Conservation (phyloP, 2,329 filamentous ascomycete genomes). For the Pseudogymnoascus sp. region DNA sequence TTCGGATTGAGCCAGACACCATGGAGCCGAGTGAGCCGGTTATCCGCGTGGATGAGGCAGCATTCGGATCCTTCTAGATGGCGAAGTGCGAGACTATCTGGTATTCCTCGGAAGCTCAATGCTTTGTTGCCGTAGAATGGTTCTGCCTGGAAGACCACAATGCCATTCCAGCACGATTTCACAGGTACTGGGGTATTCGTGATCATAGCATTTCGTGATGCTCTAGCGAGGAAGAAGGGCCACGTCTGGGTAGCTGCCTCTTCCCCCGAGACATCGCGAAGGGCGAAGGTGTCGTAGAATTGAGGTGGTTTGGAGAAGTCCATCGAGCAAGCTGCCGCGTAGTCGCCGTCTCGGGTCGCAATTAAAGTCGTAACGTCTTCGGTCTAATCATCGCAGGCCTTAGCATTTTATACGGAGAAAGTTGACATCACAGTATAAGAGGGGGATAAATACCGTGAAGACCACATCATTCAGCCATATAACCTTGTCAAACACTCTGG, state of each 20-base stretch:
- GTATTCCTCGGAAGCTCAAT: slow-evolving; percentile 57
- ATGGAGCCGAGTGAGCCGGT: slow-evolving; percentile 21
- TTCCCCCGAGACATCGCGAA: slow-evolving; percentile 48
- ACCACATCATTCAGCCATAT: slow-evolving; percentile 60
- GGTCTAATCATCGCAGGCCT: slow-evolving; percentile 33
- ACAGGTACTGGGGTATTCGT: slow-evolving; percentile 46
- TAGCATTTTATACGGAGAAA: not conserved
- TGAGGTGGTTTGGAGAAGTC: slow-evolving; percentile 50
- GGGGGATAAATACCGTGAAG: slow-evolving; percentile 43
- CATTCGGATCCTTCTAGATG: slow-evolving; percentile 75
- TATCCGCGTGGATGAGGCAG: slow-evolving; percentile 68
- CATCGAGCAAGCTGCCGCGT: slow-evolving; percentile 56
- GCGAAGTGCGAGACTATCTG: slow-evolving; percentile 52
- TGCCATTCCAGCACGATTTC: slow-evolving; percentile 52
- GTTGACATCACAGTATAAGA: not conserved
- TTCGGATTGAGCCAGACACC: slow-evolving; percentile 65
- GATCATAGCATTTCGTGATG: slow-evolving; percentile 49
- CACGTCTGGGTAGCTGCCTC: slow-evolving; percentile 49
- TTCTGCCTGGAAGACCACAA: slow-evolving; percentile 46
- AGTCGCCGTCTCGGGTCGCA: slow-evolving; percentile 51
- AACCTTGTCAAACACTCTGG: slow-evolving; percentile 44
- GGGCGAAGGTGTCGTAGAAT: slow-evolving; percentile 59
- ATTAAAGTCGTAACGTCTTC: slow-evolving; percentile 51
- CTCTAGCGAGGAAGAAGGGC: slow-evolving; percentile 50
- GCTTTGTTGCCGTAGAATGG: slow-evolving; percentile 42